Conservation (phyloP, 2,329 filamentous ascomycete genomes). For the Curvularia eragrostidis region DNA sequence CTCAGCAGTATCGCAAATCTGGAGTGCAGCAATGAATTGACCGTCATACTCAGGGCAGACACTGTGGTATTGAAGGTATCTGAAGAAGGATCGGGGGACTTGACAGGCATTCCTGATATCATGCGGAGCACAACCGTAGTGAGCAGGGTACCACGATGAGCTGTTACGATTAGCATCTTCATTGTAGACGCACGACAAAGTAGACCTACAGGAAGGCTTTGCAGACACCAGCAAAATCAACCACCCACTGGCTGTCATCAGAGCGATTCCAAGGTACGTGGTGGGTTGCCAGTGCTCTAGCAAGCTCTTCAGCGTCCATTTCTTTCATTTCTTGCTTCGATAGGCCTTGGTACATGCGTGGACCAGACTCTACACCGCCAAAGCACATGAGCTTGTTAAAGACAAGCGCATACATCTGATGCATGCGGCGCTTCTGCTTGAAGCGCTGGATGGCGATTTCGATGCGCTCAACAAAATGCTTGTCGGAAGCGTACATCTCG, state of each 20-base stretch:
- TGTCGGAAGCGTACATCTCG: conserved; percentile 68
- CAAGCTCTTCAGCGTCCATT: conserved; percentile 69
- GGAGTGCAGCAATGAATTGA: conserved; percentile 70
- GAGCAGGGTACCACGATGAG: conserved; percentile 61
- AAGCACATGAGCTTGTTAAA: conserved; percentile 84
- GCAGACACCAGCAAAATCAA: conserved; percentile 81
- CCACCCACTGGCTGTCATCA: conserved; percentile 67
- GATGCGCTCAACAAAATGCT: conserved; percentile 69
- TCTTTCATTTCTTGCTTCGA: conserved; percentile 66
- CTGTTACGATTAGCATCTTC: conserved; percentile 49
- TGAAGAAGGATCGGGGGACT: conserved; percentile 84
- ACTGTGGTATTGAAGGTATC: conserved; percentile 82
- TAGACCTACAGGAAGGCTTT: conserved; percentile 76
- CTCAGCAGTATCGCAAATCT: conserved; percentile 70
- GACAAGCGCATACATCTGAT: conserved; percentile 64
- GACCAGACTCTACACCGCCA: conserved; percentile 75
- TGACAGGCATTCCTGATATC: conserved; percentile 66
- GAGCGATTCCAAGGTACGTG: conserved; percentile 60
- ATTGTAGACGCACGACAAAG: conserved; percentile 5
- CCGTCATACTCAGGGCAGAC: conserved; percentile 81
- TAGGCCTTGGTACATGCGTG: conserved; percentile 69
- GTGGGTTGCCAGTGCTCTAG: conserved; percentile 68
- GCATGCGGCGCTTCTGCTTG: conserved; percentile 76
- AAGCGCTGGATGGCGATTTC: conserved; percentile 86
- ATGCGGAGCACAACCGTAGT: conserved; percentile 60